Evolutionary conservation across 1,284 basidiomycete genomes (phyloP), one percentile per base, ranked within the genome.

Genomic region (Puccinia hordei): DNA sequence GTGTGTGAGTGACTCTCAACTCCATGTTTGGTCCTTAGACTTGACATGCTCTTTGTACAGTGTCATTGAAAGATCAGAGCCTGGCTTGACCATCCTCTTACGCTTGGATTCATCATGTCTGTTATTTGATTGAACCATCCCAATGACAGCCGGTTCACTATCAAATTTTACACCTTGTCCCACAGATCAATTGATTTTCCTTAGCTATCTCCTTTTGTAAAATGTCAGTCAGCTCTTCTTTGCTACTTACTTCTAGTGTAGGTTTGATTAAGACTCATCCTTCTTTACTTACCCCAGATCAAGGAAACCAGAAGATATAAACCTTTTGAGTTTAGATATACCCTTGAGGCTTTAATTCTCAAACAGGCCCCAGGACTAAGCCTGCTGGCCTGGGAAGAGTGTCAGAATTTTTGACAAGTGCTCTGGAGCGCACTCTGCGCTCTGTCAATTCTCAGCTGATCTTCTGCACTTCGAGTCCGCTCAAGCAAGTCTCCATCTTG

Each of bases 181-280:
- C 17, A 49, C 46, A 22, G 69, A 72, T 8, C 41, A 27, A 44
- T 9, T 72, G 22, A 51, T 49, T 27, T 44, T 72, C 5, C 41
- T 72, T n/a, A 46, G 69, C 6, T 72, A 72, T 30, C 46, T 72
- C 1, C 69, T 10, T 15, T 22, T 17, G 12, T 22, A n/a, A n/a
- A 72, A 44, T 53, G 69, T 72, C 69, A 49, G 69, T 72, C 33
- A 35, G 17, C 41, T n/a, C n/a, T n/a, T n/a, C n/a, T n/a, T n/a
- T n/a, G n/a, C n/a, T n/a, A n/a, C n/a, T n/a, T n/a, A n/a, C n/a
- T n/a, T n/a, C n/a, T n/a, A n/a, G n/a, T n/a, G n/a, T n/a, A n/a
- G n/a, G n/a, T n/a, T n/a, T n/a, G n/a, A n/a, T n/a, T n/a, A n/a
- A n/a, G n/a, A n/a, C n/a, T n/a, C n/a, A n/a, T n/a, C n/a, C n/a